A percentile compares a stretch with the other conserved stretches of the same genome.
Evolutionary conservation across 2,329 filamentous ascomycete genomes (phyloP).

Genomic region (Beauveria brongniartii): DNA sequence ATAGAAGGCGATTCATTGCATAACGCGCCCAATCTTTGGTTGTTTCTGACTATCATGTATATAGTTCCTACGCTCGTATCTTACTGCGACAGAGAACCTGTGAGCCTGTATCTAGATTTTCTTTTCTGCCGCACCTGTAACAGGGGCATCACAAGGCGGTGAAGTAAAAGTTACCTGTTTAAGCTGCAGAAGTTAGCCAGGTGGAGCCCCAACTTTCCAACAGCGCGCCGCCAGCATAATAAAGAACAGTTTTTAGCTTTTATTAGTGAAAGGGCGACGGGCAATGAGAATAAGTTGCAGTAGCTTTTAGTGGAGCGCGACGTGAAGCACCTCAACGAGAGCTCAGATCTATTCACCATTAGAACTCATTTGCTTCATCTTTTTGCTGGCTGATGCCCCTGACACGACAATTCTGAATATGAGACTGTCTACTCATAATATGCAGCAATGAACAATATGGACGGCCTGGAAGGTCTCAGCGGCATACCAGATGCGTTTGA

Average conservation of each 20-base stretch:
- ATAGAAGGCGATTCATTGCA: slow-evolving; percentile 15
- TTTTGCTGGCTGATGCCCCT: neutral
- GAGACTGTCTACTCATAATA: neutral
- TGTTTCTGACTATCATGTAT: neutral
- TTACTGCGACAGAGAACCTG: neutral
- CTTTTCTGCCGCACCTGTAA: slow-evolving; percentile 1
- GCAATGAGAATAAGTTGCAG: neutral
- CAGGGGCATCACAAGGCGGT: neutral
- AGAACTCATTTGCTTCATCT: neutral
- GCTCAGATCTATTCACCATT: neutral
- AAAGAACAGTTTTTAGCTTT: no score
- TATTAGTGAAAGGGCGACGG: no score
- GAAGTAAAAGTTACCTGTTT: neutral
- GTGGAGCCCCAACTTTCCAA: no score
- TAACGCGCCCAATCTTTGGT: neutral
- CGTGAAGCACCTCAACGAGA: neutral
- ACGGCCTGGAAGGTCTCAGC: neutral
- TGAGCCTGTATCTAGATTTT: neutral
- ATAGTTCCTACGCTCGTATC: neutral
- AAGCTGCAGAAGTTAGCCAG: no score
- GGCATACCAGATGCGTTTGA: neutral
- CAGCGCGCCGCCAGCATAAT: no score
- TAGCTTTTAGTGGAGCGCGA: slow-evolving; percentile 2
- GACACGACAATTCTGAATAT: neutral
- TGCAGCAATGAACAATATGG: slow-evolving; percentile 2